Base-by-base conservation (phyloP, 2,329 filamentous ascomycete genomes). In the Colletotrichum nymphaeae region DNA sequence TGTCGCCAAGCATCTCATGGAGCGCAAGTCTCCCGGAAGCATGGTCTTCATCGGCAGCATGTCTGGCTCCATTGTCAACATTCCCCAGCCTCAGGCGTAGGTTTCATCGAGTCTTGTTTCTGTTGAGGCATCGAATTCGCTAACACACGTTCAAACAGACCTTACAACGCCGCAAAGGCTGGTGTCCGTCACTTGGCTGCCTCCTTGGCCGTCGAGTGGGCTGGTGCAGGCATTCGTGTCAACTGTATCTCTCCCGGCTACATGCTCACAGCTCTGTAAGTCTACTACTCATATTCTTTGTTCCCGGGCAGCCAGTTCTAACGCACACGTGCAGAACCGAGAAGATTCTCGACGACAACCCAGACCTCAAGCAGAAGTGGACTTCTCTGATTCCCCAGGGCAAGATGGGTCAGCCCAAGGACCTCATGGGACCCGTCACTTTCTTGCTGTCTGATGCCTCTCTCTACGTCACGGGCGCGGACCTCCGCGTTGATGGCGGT, bases 11-110 rank as follows among this genome's bases (percentile, higher is more conserved):
- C 95, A 98, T 80, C 86, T 98, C 75, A 97, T 98, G 91, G 92
- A 92, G 80, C 91, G 94, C 79, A 92, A 95, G 81, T 87, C 89
- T 5, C 87, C 90, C 0, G 96, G 95, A 56, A 97, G 93, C 85
- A 95, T 98, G 82, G 94, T 98, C 78, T 93, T 98, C 86, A 97
- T 98, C 79, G 96, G 95, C 32, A 97, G 93, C 88, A 98, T 98
- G 95, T 95, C 93, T 64, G 96, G 95, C 57, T 86, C 93, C 68
- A 95, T 98, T 78, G 96, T 98, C 83, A 98, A 98, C 80, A 93
- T 98, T 9, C 96, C 96, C 19, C 96, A 98, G 83, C 95, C 95
- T 0, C 96, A 98, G 82, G 94, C 91, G 87, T 89, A 78, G 82
- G 88, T 9, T 26, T 3, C 22, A 22, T 26, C 30, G 56, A 35